phyloP scores from a whole-genome alignment of 140 eudicot species.

The Ambrosia hybrid region DNA sequence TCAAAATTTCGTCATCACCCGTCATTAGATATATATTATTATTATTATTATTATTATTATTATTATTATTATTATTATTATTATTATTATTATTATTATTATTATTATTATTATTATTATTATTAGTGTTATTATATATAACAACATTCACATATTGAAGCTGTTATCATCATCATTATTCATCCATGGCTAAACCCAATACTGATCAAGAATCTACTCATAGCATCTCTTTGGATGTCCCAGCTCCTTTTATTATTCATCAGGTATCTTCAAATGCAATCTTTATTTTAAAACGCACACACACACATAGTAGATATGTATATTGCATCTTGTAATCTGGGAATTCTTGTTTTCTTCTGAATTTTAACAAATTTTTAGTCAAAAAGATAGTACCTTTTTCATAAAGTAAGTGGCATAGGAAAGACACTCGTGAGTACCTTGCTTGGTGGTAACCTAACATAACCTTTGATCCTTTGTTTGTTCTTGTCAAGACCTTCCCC shows the following conservation, averaged over 20 bases:
- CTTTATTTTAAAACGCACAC: neutral
- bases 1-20: too few species aligned
- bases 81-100: too few species aligned
- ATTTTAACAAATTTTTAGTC: neutral
- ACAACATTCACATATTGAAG: conserved; percentile 22
- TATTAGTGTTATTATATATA: neutral
- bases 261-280: conserved; percentile 39
- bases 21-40: too few species aligned
- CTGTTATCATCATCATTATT: conserved; percentile 4
- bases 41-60: too few species aligned
- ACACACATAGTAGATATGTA: neutral
- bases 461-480: too few species aligned
- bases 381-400: conserved; percentile 15
- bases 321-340: conserved; percentile 3
- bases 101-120: too few species aligned
- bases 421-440: conserved; percentile 12
- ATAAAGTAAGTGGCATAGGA: conserved; percentile 5
- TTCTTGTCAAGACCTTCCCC: too few species aligned
- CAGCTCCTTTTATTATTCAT: conserved; percentile 24
- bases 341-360: conserved; percentile 11
- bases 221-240: conserved; percentile 30
- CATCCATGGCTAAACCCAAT: conserved; percentile 31
- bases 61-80: too few species aligned
- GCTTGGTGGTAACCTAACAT: too few species aligned
- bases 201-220: conserved; percentile 27